These are phyloP conservation scores for Camelina sativa DNA, from an alignment of 345 rosid species.

Conservation along the genomic window DNA sequence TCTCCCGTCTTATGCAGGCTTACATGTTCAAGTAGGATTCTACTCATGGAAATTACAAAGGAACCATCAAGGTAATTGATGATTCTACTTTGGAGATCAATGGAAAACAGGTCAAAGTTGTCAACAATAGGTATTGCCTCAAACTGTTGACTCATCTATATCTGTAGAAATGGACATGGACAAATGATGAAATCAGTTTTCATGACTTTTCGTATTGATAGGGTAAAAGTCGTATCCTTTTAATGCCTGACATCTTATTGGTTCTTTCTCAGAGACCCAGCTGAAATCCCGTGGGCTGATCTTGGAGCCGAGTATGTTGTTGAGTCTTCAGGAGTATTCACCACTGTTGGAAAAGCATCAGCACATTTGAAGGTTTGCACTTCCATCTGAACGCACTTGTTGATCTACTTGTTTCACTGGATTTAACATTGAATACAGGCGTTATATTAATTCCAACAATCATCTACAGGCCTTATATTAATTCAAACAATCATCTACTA, in stretches of 20 bases:
- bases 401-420: slow-evolving; percentile 10
- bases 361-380: slow-evolving; percentile 72
- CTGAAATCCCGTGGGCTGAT: slow-evolving; percentile 96
- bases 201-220: slow-evolving; percentile 6
- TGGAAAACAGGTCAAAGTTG: slow-evolving; percentile 74
- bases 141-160: slow-evolving; percentile 14
- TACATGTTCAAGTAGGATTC: slow-evolving; percentile 98
- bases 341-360: slow-evolving; percentile 80
- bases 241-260: slow-evolving; percentile 28
- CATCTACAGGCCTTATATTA: not conserved
- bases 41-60: slow-evolving; percentile 84
- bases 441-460: not conserved
- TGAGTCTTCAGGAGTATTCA: slow-evolving; percentile 93
- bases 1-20: slow-evolving; percentile 58
- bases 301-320: slow-evolving; percentile 87
- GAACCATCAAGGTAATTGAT: slow-evolving; percentile 76
- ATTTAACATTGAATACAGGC: slow-evolving; percentile 1
- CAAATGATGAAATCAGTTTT: not conserved
- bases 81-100: slow-evolving; percentile 86
- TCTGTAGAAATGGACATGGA: slow-evolving; percentile 1
- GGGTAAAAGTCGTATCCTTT: not conserved
- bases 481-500: not conserved
- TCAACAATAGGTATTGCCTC: slow-evolving; percentile 63
- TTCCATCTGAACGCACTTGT: slow-evolving; percentile 20
- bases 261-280: slow-evolving; percentile 69